Percentiles rank a stretch among this genome's conserved stretches.
Conservation (phyloP, 2,329 filamentous ascomycete species). For the Trichoderma oligosporum region DNA sequence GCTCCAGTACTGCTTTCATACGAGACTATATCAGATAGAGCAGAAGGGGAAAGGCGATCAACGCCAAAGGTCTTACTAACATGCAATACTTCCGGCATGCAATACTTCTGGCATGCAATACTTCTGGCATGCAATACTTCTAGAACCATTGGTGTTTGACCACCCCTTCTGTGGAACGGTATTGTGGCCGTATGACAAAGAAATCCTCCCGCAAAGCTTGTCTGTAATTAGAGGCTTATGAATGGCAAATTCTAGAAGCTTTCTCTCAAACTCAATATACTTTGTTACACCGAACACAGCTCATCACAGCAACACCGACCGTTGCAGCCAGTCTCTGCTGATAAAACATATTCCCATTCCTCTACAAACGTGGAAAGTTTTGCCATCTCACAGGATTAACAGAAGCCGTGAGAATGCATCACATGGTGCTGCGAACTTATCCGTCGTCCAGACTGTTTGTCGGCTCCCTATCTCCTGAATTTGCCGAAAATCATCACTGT, state of each 20-base stretch:
- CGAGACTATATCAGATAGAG: too few relatives aligned
- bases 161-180: not conserved
- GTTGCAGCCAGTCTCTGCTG: not conserved
- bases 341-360: not conserved
- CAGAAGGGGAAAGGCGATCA: too few relatives aligned
- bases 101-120: too few relatives aligned
- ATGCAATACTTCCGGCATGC: too few relatives aligned
- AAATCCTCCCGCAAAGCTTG: slow-evolving; percentile 7
- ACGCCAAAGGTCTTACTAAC: too few relatives aligned
- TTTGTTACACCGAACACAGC: too few relatives aligned
- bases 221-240: slow-evolving; percentile 1
- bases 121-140: too few relatives aligned
- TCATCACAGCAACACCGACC: slow-evolving; percentile 7
- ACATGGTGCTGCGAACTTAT: not conserved
- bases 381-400: slow-evolving; percentile 7
- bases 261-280: too few relatives aligned
- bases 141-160: not conserved
- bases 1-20: too few relatives aligned
- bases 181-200: not conserved
- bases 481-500: not conserved
- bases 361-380: slow-evolving; percentile 1
- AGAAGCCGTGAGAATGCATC: not conserved
- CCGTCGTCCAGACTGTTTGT: not conserved
- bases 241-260: slow-evolving; percentile 17
- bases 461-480: not conserved